Evolutionary conservation across 2,329 filamentous ascomycete genomes (phyloP), one percentile per base, ranked within the genome.

Genomic region (Myrmaecium sp.): DNA sequence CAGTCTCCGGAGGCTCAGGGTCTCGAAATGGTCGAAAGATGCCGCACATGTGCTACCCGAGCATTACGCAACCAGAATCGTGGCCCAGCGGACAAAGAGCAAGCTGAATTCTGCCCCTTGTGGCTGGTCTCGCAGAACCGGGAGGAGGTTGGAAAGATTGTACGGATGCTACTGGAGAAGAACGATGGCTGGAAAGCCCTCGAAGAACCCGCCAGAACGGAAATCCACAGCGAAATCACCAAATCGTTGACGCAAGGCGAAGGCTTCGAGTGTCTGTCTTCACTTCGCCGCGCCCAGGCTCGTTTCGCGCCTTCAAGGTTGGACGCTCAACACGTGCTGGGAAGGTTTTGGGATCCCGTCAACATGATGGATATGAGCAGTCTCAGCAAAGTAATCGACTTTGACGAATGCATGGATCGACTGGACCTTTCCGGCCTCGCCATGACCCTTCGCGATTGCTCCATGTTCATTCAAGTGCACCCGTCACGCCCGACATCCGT

Each of bases 361-460:
- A n/a, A n/a, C n/a, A n/a, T n/a, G n/a, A n/a, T n/a, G n/a, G n/a
- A n/a, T n/a, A n/a, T n/a, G n/a, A n/a, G n/a, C n/a, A n/a, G n/a
- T n/a, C n/a, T n/a, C n/a, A n/a, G n/a, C n/a, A n/a, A n/a, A n/a
- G n/a, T n/a, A n/a, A n/a, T n/a, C n/a, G n/a, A n/a, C n/a, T n/a
- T 14, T 6, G 22, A 27, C 18, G 23, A 14, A 11, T 26, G 33
- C 38, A 21, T 30, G 38, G 19, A 23, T 33, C 26, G 36, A 42
- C 16, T 30, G 45, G 18, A 47, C 33, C 26, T 33, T 44, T 10
- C 51, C 14, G 47, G 47, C 30, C 43, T 44, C 20, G 57, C 58
- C 6, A 62, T 61, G 57, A 61, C 58, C 2, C 34, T 62, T 8
- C 42, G 58, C 17, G 58, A 62, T 30, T 61, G 57, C 32, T 57